phyloP scores from a whole-genome alignment of 345 rosid species.

The Murraya koenigii region DNA sequence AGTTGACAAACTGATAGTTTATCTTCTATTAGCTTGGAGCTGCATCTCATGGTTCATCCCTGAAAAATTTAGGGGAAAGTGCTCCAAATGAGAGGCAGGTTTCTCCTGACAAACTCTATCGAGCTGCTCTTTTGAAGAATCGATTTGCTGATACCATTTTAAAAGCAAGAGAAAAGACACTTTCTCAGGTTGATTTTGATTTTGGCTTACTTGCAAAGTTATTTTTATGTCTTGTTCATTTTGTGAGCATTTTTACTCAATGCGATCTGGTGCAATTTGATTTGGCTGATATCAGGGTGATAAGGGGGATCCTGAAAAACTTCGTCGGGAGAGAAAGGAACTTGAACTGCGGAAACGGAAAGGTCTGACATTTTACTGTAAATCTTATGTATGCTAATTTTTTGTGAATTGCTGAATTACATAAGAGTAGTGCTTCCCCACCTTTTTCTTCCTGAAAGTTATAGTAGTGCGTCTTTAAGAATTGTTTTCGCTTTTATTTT shows the following conservation, averaged over 20 bases:
- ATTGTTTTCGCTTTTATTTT: neutral
- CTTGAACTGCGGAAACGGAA: slow-evolving; percentile 71
- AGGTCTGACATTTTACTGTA: slow-evolving; percentile 39
- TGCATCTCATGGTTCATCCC: slow-evolving; percentile 35
- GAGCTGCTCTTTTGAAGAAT: slow-evolving; percentile 76
- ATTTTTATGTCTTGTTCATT: neutral
- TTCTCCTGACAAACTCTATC: slow-evolving; percentile 75
- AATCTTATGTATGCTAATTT: neutral
- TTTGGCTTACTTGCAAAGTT: slow-evolving; percentile 5
- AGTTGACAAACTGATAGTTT: slow-evolving; percentile 30
- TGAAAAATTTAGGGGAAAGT: slow-evolving; percentile 63
- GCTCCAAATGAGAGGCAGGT: slow-evolving; percentile 62
- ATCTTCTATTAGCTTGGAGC: slow-evolving; percentile 25
- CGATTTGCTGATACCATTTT: slow-evolving; percentile 94
- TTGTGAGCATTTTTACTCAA: slow-evolving; percentile 11
- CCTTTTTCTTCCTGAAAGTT: no score
- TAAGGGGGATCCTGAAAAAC: slow-evolving; percentile 77
- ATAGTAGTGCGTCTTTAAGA: neutral
- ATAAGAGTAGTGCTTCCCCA: neutral
- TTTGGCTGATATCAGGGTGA: slow-evolving; percentile 51
- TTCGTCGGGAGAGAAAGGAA: slow-evolving; percentile 79
- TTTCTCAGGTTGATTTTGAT: slow-evolving; percentile 57
- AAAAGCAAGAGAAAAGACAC: slow-evolving; percentile 88
- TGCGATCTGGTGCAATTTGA: slow-evolving; percentile 12
- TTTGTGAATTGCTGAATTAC: neutral